Conservation (phyloP, 805 yeast genomes). For the Kluyveromyces siamensis region DNA sequence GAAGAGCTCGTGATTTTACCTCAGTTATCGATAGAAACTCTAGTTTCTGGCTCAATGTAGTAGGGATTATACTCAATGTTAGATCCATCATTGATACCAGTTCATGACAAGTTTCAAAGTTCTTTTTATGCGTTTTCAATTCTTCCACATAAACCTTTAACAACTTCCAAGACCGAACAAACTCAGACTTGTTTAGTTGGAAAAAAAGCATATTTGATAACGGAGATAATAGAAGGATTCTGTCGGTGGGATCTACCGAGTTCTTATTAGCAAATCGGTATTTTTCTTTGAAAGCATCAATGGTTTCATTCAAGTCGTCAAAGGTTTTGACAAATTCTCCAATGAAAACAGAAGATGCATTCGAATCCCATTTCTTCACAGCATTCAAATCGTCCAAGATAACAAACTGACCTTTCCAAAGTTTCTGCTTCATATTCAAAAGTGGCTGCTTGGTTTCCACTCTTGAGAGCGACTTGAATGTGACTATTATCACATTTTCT, state of each 20-base stretch:
- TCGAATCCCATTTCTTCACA: conserved; percentile 22
- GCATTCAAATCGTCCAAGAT: conserved; percentile 28
- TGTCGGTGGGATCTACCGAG: conserved; percentile 11
- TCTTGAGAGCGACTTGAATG: conserved; percentile 14
- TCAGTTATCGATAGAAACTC: conserved; percentile 28
- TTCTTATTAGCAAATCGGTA: conserved; percentile 23
- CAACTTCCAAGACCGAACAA: conserved; percentile 34
- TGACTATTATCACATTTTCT: conserved; percentile 9
- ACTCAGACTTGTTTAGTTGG: conserved; percentile 42
- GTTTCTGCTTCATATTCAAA: conserved; percentile 8
- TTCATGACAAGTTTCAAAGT: conserved; percentile 30
- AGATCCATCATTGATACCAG: conserved; percentile 34
- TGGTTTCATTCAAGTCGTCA: conserved; percentile 10
- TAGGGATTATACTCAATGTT: conserved; percentile 43
- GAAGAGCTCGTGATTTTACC: conserved; percentile 28
- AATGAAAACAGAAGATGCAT: background rate
- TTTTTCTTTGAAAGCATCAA: conserved; percentile 30
- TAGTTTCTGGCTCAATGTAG: conserved; percentile 36
- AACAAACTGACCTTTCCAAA: conserved; percentile 11
- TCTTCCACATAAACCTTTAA: conserved; percentile 1
- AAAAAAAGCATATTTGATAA: conserved; percentile 48
- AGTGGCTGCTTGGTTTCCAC: conserved; percentile 11
- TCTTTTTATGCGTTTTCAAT: conserved; percentile 5
- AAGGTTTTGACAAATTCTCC: conserved; percentile 4
- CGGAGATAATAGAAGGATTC: conserved; percentile 46